Evolutionary conservation across 345 rosid species (phyloP).

Genomic region (Laguncularia racemosa): DNA sequence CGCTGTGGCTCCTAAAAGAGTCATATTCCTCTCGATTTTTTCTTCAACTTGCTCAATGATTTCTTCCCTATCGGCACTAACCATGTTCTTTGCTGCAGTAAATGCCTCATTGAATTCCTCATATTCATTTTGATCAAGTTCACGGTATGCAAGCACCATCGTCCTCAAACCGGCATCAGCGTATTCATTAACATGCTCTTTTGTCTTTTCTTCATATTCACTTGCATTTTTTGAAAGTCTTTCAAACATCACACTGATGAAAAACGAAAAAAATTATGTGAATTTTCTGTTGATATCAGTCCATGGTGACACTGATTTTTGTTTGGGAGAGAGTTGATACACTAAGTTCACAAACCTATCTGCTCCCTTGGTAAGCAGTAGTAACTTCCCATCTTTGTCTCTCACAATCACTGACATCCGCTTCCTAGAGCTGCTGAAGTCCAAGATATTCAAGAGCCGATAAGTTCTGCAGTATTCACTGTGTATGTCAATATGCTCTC

Average conservation of each 20-base stretch:
- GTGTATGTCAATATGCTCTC: not conserved
- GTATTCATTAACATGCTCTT: slow-evolving; percentile 60
- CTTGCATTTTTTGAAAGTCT: slow-evolving; percentile 61
- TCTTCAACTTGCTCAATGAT: slow-evolving; percentile 63
- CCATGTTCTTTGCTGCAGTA: slow-evolving; percentile 57
- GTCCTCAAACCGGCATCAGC: slow-evolving; percentile 97
- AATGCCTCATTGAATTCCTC: slow-evolving; percentile 52
- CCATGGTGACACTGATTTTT: not conserved
- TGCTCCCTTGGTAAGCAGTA: slow-evolving; percentile 89
- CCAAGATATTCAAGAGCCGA: slow-evolving; percentile 60
- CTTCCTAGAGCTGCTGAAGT: slow-evolving; percentile 70
- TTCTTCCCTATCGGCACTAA: slow-evolving; percentile 61
- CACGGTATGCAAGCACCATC: slow-evolving; percentile 86
- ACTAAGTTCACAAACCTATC: slow-evolving; percentile 57
- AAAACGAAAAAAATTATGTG: slow-evolving; percentile 1
- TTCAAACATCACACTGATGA: slow-evolving; percentile 77
- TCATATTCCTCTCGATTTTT: slow-evolving; percentile 60
- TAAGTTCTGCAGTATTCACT: slow-evolving; percentile 46
- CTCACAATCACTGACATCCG: slow-evolving; percentile 91
- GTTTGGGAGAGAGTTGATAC: not conserved
- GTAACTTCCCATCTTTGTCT: slow-evolving; percentile 61
- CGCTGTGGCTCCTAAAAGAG: slow-evolving; percentile 92
- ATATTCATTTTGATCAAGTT: slow-evolving; percentile 67
- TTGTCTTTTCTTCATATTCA: slow-evolving; percentile 54
- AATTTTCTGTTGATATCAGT: not conserved